Evolutionary conservation across 2,329 filamentous ascomycete genomes (phyloP), one percentile per base, ranked within the genome.

Genomic region (Juglanconis oblonga): DNA sequence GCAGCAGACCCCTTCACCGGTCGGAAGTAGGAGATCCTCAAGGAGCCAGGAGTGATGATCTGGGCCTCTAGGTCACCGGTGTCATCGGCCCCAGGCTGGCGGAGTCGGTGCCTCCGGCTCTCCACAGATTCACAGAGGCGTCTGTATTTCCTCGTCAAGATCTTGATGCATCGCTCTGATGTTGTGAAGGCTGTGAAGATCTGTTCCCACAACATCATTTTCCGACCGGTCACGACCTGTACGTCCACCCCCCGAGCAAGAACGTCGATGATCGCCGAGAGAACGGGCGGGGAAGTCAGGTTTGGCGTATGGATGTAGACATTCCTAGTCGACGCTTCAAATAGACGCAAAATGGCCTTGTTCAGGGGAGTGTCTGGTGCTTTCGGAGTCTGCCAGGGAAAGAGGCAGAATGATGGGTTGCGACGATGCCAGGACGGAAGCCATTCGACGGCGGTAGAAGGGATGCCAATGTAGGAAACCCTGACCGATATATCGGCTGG

Each of bases 281-380:
- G 74, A 0, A 91, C 85, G 0, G 88, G 81, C 52, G 79, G 77
- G 0, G 86, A 86, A 0, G 91, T 96, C 1, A 95, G 69, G 59
- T 95, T 96, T 0, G 91, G 91, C 0, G 91, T 92, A 65, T 92
- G 84, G 3, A 95, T 81, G 61, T 85, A 87, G 56, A 95, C 86
- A 14, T 75, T 77, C 10, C 70, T 74, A 36, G 78, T 76, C 0
- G 90, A 88, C 49, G 79, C 80, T 1, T 76, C 72, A 45, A 93
- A 77, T 0, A 90, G 74, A 0, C 80, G 81, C 1, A 90, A 75
- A 7, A 92, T 70, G 38, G 87, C 86, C 1, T 77, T 75, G 62
- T 92, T 92, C 13, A 92, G 80, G 0, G 88, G 88, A 0, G 88
- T 92, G 17, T 77, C 73, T 1, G 88, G 88, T 1, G 83, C 79